phyloP scores from a whole-genome alignment of 352 stramenopile species.

The Globisporangium megalacanthum region DNA sequence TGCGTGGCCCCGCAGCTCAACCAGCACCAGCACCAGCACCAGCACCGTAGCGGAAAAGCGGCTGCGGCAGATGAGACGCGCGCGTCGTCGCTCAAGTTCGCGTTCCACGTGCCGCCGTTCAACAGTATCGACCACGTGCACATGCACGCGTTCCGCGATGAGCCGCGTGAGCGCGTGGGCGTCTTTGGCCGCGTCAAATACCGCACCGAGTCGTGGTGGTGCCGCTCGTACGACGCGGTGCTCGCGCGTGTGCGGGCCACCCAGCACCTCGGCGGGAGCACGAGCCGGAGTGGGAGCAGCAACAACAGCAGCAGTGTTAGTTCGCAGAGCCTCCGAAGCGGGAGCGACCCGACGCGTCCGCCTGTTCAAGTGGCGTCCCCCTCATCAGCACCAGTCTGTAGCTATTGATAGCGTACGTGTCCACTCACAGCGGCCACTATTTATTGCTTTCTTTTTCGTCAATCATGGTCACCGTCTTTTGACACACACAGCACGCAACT shows the following conservation, averaged over 20 bases:
- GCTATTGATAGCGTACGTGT: not conserved
- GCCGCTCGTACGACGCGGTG: conserved; percentile 71
- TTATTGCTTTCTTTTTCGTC: not conserved
- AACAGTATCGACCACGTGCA: conserved; percentile 90
- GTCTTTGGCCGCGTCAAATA: conserved; percentile 76
- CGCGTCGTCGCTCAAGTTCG: conserved; percentile 4
- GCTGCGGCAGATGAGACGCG: not conserved
- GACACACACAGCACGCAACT: not conserved
- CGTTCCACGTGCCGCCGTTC: conserved; percentile 62
- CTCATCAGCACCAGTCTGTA: not conserved
- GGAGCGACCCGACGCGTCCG: not conserved
- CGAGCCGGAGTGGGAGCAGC: conserved; percentile 4
- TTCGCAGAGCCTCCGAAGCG: not conserved
- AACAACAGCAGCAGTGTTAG: not conserved
- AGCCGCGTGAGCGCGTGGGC: conserved; percentile 23
- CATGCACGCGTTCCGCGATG: conserved; percentile 74
- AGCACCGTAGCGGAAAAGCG: not conserved
- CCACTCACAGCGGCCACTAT: not conserved
- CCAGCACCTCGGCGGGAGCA: not conserved
- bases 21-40: not conserved
- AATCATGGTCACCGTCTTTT: too few relatives aligned
- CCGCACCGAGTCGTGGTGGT: conserved; percentile 79
- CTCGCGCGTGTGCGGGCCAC: conserved; percentile 26
- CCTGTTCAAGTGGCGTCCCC: too few relatives aligned
- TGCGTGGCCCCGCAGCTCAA: not conserved